These are phyloP conservation scores for Megacollybia platyphylla DNA, from an alignment of 1,284 basidiomycete species.

Conservation along the genomic window DNA sequence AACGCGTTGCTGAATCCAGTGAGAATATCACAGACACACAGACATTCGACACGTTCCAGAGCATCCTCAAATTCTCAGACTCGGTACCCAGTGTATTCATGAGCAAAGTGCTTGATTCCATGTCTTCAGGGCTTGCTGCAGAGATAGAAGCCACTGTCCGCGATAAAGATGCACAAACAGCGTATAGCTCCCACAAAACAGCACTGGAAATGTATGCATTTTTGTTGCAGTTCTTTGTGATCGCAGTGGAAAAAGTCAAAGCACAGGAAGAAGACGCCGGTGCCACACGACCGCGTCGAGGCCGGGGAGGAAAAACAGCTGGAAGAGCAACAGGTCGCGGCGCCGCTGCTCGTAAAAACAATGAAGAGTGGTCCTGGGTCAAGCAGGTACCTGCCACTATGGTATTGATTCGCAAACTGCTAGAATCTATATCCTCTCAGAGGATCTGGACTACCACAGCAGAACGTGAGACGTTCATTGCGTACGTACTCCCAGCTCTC, in stretches of 20 bases:
- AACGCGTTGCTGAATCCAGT: slow-evolving; percentile 59
- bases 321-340: slow-evolving; percentile 15
- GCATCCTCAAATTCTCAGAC: slow-evolving; percentile 60
- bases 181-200: slow-evolving; percentile 53
- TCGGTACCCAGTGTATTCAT: slow-evolving; percentile 46
- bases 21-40: slow-evolving; percentile 53
- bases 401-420: slow-evolving; percentile 54
- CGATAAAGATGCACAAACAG: slow-evolving; percentile 58
- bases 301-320: slow-evolving; percentile 46
- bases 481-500: slow-evolving; percentile 30
- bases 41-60: slow-evolving; percentile 71
- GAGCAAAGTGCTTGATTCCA: slow-evolving; percentile 69
- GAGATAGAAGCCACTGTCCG: slow-evolving; percentile 58
- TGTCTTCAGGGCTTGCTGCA: slow-evolving; percentile 56
- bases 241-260: slow-evolving; percentile 64
- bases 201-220: slow-evolving; percentile 86
- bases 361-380: slow-evolving; percentile 63
- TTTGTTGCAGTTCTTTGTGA: slow-evolving; percentile 76
- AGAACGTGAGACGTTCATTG: slow-evolving; percentile 76
- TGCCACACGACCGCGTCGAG: slow-evolving; percentile 35
- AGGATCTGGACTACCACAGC: slow-evolving; percentile 81
- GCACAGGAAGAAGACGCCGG: slow-evolving; percentile 36
- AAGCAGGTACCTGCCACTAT: slow-evolving; percentile 65
- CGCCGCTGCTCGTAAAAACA: slow-evolving; percentile 30
- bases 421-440: slow-evolving; percentile 58